These are phyloP conservation scores for Auriscalpium orientale DNA, from an alignment of 768 basidiomycete species.

Conservation along the genomic window DNA sequence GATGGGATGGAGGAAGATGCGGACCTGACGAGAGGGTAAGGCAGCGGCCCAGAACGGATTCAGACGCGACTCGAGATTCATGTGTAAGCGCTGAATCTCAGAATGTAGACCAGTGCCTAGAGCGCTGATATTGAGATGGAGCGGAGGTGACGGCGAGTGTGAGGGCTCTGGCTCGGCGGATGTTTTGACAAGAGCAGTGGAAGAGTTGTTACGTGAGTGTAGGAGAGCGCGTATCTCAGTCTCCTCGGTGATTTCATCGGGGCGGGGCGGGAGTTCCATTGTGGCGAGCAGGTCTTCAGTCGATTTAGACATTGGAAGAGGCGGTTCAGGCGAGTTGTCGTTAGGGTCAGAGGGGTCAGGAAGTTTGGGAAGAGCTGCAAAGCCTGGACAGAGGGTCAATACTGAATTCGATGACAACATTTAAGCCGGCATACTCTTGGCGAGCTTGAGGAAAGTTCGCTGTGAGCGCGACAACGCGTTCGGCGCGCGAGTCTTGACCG, in stretches of 20 bases:
- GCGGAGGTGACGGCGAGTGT: slow-evolving; percentile 2
- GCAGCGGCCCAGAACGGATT: slow-evolving; percentile 77
- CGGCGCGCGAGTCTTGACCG: slow-evolving; percentile 48
- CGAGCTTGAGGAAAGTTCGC: slow-evolving; percentile 65
- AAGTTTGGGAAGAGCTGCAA: slow-evolving; percentile 13
- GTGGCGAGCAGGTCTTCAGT: slow-evolving; percentile 43
- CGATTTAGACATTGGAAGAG: slow-evolving; percentile 19
- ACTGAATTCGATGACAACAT: background rate
- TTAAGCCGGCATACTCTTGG: slow-evolving; percentile 47
- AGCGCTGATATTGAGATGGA: background rate
- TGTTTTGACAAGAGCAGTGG: slow-evolving; percentile 4
- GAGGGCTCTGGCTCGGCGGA: background rate
- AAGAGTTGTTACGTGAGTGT: slow-evolving; percentile 5
- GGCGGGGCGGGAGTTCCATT: slow-evolving; percentile 46
- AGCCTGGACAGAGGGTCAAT: slow-evolving; percentile 1
- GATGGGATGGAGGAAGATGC: slow-evolving; percentile 52
- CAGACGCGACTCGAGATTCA: slow-evolving; percentile 70
- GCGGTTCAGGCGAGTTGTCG: slow-evolving; percentile 21
- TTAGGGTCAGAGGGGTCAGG: slow-evolving; percentile 23
- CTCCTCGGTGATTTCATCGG: slow-evolving; percentile 53
- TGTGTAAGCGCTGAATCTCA: slow-evolving; percentile 50
- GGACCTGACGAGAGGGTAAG: slow-evolving; percentile 53
- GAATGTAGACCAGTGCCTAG: background rate
- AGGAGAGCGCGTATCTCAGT: slow-evolving; percentile 44
- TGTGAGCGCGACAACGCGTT: slow-evolving; percentile 67